phyloP scores from a whole-genome alignment of 176 grass and related monocot species.

The Oryza glumipatula region DNA sequence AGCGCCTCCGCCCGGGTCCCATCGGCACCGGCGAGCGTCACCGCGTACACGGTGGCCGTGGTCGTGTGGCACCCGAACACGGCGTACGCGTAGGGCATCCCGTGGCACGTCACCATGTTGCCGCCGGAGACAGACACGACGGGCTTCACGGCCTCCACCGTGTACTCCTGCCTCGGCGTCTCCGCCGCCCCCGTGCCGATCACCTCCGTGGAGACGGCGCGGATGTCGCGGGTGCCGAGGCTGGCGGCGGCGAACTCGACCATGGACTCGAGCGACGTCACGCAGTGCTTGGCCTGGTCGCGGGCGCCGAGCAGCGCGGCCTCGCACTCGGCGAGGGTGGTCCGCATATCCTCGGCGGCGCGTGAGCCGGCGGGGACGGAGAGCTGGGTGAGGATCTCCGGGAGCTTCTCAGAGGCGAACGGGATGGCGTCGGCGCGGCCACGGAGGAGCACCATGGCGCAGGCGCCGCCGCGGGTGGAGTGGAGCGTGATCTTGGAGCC shows the following conservation, averaged over 20 bases:
- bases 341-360: constrained; percentile 24
- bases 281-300: constrained; percentile 41
- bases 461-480: constrained; percentile 23
- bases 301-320: neutral
- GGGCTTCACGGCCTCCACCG: constrained; percentile 19
- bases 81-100: constrained; percentile 44
- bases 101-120: constrained; percentile 50
- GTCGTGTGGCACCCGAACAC: constrained; percentile 54
- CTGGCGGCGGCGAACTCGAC: constrained; percentile 40
- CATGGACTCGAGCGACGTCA: constrained; percentile 56
- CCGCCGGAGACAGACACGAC: neutral
- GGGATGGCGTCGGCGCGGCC: constrained; percentile 26
- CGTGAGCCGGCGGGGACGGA: constrained; percentile 26
- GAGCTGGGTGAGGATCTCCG: constrained; percentile 43
- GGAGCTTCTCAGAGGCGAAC: constrained; percentile 45
- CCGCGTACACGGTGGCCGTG: constrained; percentile 29
- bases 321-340: constrained; percentile 53
- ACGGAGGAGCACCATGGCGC: constrained; percentile 13
- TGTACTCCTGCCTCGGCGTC: constrained; percentile 38
- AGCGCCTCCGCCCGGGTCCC: constrained; percentile 34
- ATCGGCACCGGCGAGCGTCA: constrained; percentile 30
- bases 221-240: constrained; percentile 37
- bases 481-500: constrained; percentile 55
- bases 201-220: constrained; percentile 28
- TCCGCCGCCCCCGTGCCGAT: neutral